Base-by-base conservation (phyloP, 2,329 filamentous ascomycete species). In the Cladophialophora immunda region DNA sequence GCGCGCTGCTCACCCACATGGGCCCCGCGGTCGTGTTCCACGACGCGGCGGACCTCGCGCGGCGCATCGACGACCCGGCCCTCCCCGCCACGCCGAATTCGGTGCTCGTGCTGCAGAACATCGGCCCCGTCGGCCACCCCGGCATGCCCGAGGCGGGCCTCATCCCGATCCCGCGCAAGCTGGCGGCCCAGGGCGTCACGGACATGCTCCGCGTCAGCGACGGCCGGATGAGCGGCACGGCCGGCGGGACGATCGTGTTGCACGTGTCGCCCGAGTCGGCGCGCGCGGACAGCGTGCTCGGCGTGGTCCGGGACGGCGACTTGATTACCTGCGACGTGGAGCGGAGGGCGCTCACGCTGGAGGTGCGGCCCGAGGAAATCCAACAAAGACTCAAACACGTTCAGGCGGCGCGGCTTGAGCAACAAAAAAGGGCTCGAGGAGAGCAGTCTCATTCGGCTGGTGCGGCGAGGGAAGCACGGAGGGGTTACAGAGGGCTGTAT, bases 131-230 rank as follows among this genome's bases (percentile, higher is more conserved):
- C 5, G 83, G 83, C 0, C 83, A 85, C 45, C 83, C 83, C 0
- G 83, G 83, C 0, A 85, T 85, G 83, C 83, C 83, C 1, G 83
- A 85, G 72, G 82, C 83, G 1, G 83, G 83, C 0, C 74, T 85
- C 7, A 83, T 85, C 30, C 83, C 83, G 0, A 82, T 85, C 17
- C 83, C 83, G 0, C 76, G 81, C 15, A 86, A 85, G 66, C 75
- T 86, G 1, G 81, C 76, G 6, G 73, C 73, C 1, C 73, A 79
- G 61, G 84, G 84, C 0, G 82, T 86, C 0, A 78, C 76, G 27
- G 84, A 86, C 70, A 86, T 86, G 84, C 71, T 86, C 29, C 77
- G 85, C 0, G 73, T 86, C 4, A 83, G 81, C 0, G 85, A 87
- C 75, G 84, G 85, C 1, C 76, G 85, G 22, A 86, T 87, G 83